Percentiles rank a stretch among this genome's conserved stretches.
These are phyloP conservation scores for Pseudonectria buxi DNA, from an alignment of 2,329 filamentous ascomycete genomes.

Conservation along the genomic window DNA sequence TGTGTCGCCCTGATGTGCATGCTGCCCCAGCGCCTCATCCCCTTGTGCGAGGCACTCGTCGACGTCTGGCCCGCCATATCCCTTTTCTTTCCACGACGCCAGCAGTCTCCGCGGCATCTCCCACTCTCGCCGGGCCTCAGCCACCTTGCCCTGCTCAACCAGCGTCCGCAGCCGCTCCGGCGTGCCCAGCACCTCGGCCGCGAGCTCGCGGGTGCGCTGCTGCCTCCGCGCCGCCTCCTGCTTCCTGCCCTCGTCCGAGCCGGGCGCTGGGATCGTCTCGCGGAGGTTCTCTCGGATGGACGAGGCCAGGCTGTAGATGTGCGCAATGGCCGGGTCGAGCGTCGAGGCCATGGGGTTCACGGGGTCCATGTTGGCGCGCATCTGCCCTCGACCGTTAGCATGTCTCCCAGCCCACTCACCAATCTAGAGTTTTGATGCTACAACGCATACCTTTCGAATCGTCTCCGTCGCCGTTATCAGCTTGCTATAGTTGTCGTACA, in stretches of 20 bases:
- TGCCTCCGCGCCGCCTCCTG: constrained; percentile 26
- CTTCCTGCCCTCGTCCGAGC: constrained; percentile 31
- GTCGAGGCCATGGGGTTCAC: constrained; percentile 67
- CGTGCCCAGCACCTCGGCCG: constrained; percentile 54
- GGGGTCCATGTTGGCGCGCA: constrained; percentile 76
- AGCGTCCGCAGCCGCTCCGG: constrained; percentile 53
- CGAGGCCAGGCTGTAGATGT: constrained; percentile 60
- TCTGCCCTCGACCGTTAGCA: constrained; percentile 33
- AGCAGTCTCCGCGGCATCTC: constrained; percentile 46
- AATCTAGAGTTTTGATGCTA: no score
- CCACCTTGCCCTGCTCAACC: constrained; percentile 50
- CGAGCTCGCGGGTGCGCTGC: constrained; percentile 47
- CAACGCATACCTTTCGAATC: constrained; percentile 75
- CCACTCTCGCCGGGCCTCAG: constrained; percentile 55
- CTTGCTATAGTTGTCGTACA: constrained; percentile 98
- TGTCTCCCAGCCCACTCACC: no score
- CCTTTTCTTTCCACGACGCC: constrained; percentile 46
- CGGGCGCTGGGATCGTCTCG: constrained; percentile 39
- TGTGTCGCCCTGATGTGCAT: no score
- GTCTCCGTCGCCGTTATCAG: constrained; percentile 95
- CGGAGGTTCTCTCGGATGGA: constrained; percentile 48
- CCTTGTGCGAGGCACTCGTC: constrained; percentile 47
- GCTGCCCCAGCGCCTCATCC: constrained; percentile 38
- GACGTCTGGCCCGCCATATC: constrained; percentile 49
- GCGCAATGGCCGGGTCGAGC: constrained; percentile 64